Percentiles rank a stretch among this genome's conserved stretches.
phyloP scores from a whole-genome alignment of 768 basidiomycete species.

The Ramaria rubella region DNA sequence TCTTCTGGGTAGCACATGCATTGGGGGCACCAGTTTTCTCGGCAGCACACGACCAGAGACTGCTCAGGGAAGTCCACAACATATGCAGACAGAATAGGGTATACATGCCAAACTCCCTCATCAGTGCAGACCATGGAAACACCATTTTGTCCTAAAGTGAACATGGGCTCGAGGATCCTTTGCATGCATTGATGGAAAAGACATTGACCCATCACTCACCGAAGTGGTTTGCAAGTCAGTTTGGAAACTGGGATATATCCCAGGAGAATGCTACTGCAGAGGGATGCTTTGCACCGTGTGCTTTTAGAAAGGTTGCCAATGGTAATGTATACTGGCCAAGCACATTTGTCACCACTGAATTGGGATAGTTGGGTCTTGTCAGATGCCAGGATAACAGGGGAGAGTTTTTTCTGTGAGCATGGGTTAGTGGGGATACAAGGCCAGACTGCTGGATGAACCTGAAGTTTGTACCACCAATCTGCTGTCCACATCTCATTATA shows the following conservation, averaged over 20 bases:
- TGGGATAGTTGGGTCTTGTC: constrained; percentile 27
- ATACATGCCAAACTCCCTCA: constrained; percentile 11
- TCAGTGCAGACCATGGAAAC: constrained; percentile 18
- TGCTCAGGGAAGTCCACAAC: constrained; percentile 22
- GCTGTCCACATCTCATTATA: constrained; percentile 9
- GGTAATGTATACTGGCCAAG: constrained; percentile 28
- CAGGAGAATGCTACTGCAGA: constrained; percentile 20
- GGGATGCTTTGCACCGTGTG: constrained; percentile 16
- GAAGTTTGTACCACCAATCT: constrained; percentile 1
- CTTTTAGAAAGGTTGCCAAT: constrained; percentile 26
- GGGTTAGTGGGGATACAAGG: too few species aligned
- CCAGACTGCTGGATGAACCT: constrained; percentile 6
- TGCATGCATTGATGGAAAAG: constrained; percentile 20
- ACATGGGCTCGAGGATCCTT: constrained; percentile 13
- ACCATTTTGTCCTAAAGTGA: constrained; percentile 15
- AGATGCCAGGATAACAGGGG: constrained; percentile 24
- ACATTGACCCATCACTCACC: neutral
- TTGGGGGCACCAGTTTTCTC: constrained; percentile 13
- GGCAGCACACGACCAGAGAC: constrained; percentile 17
- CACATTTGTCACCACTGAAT: constrained; percentile 21
- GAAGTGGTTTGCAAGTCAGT: neutral
- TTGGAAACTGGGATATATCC: constrained; percentile 22
- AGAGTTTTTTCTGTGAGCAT: too few species aligned
- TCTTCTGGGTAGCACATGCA: constrained; percentile 11
- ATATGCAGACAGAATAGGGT: constrained; percentile 21